Evolutionary conservation across 202 grass and related monocot genomes (phyloP).

Genomic region (Setaria italica): DNA sequence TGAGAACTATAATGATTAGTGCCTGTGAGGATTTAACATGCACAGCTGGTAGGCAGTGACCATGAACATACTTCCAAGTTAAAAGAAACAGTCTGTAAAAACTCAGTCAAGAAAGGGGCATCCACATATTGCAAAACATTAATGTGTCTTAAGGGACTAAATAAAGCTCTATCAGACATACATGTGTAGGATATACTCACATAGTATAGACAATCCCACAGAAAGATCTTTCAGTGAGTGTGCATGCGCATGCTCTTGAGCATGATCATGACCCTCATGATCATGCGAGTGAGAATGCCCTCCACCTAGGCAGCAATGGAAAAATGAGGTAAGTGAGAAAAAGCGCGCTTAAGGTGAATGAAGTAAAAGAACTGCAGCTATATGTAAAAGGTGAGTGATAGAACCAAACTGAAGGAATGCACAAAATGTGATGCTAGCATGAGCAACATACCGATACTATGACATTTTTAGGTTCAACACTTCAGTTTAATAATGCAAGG

Average conservation of each 20-base stretch:
- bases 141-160: not conserved
- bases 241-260: constrained; percentile 77
- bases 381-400: not conserved
- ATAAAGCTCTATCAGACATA: not conserved
- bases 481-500: constrained; percentile 14
- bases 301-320: constrained; percentile 58
- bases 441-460: not conserved
- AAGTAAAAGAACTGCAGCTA: not conserved
- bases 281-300: constrained; percentile 76
- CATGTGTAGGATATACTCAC: constrained; percentile 62
- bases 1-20: constrained; percentile 14
- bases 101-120: constrained; percentile 25
- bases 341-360: not conserved
- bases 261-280: constrained; percentile 67
- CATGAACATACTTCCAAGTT: not conserved
- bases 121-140: not conserved
- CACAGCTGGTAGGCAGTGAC: not conserved
- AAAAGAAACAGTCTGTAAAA: constrained; percentile 9
- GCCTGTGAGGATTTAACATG: not conserved
- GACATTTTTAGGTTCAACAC: not conserved
- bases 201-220: constrained; percentile 87
- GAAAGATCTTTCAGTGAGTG: constrained; percentile 98
- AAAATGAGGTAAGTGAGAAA: constrained; percentile 3
- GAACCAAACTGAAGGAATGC: not conserved
- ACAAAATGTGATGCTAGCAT: constrained; percentile 8